Conservation (phyloP, 192 early-diverging fungal genomes). For the Coemansia furcata region DNA sequence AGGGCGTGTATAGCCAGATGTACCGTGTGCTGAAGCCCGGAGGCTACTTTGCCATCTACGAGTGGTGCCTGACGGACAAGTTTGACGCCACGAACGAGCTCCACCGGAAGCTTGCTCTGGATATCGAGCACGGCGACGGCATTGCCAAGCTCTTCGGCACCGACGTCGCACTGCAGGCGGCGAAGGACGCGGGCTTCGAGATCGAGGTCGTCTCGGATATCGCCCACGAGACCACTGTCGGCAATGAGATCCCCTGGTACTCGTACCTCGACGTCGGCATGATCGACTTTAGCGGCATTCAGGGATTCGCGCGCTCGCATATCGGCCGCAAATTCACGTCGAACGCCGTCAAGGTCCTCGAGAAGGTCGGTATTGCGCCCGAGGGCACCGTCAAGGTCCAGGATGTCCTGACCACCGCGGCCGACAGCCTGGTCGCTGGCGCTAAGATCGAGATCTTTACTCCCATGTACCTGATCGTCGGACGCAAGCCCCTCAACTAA, state of each 20-base stretch:
- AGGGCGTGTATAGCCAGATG: conserved; percentile 84
- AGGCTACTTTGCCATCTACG: conserved; percentile 87
- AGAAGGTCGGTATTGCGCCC: conserved; percentile 80
- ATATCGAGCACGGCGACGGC: conserved; percentile 89
- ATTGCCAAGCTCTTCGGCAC: conserved; percentile 83
- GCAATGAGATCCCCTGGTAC: conserved; percentile 82
- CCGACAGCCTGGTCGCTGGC: conserved; percentile 78
- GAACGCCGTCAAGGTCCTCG: conserved; percentile 71
- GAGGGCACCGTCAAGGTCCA: conserved; percentile 84
- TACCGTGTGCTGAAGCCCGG: conserved; percentile 94
- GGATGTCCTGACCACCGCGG: conserved; percentile 74
- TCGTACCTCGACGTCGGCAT: conserved; percentile 62
- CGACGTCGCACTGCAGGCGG: conserved; percentile 69
- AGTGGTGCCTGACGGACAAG: conserved; percentile 91
- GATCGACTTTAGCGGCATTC: conserved; percentile 40
- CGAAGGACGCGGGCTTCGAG: conserved; percentile 86
- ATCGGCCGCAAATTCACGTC: conserved; percentile 73
- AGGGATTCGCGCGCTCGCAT: conserved; percentile 55
- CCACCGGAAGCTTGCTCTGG: conserved; percentile 74
- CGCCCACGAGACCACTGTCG: conserved; percentile 54
- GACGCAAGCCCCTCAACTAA: conserved; percentile 62
- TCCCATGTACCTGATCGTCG: conserved; percentile 91
- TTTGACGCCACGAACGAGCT: conserved; percentile 74
- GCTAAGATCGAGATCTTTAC: conserved; percentile 83
- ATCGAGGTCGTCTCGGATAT: conserved; percentile 67